Evolutionary conservation across 2,329 filamentous ascomycete species (phyloP), one percentile per base, ranked within the genome.

Genomic region (Sporothrix globosa): DNA sequence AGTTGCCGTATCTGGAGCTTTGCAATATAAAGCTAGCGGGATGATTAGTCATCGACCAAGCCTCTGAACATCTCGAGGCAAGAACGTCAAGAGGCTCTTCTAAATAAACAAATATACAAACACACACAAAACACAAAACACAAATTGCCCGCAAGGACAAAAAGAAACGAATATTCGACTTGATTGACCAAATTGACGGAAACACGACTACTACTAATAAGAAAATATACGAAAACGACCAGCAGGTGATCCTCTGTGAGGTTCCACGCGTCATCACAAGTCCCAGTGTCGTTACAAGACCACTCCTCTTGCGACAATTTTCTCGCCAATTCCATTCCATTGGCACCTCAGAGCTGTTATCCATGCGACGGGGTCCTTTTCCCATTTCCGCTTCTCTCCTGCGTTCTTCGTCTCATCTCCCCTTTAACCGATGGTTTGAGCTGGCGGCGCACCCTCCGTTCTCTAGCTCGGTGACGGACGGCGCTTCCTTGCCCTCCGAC

Each of bases 401-500:
- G 27, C 27, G 27, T 27, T 27, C 4, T 27, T 27, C 27, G 27
- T 27, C 27, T 27, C 27, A 27, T 46, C 11, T 14, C 1, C 11
- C 41, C 41, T 30, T 58, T 34, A 58, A 7, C 30, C 54, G n/a
- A 60, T 60, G 3, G 56, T 60, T n/a, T 24, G 24, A 27, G 24
- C 34, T 2, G 56, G 34, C 34, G 56, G 56, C n/a, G 56, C 41
- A 34, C 19, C 58, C 27, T 44, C 21, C 61, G 46, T 58, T 44
- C 39, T 68, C 66, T 11, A 54, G 52, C 14, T 68, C 53, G 19
- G 48, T 53, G 39, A 68, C 39, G 14, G 66, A 58, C n/a, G 65
- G 48, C 13, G 52, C 52, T 3, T 56, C 52, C 17, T 68, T 68
- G 50, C 50, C 52, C 52, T 41, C 50, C 9, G 52, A 52, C 11